Base-by-base conservation (phyloP, 176 grass and related monocot species). In the Oryza rufipogon region DNA sequence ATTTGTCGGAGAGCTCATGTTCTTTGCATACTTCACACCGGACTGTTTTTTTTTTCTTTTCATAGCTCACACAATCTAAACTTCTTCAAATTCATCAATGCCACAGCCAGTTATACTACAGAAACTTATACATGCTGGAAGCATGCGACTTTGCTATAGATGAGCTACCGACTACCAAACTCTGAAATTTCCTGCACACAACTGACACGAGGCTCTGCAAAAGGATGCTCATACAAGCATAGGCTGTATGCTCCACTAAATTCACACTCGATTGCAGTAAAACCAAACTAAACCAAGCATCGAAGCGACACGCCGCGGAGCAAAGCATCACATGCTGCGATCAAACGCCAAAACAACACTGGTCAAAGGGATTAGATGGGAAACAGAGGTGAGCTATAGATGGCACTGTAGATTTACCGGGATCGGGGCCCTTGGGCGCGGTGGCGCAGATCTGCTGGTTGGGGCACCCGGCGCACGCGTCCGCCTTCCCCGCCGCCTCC, bases 391-490 rank as follows among this genome's bases (percentile, higher is more conserved):
- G 41, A 8, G 20, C 15, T 65, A 9, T 25, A 14, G 33, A 33
- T 41, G 39, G 39, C 39, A 71, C 45, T 19, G 70, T 17, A 75
- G 30, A 60, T 1, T 41, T 83, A 96, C 91, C 94, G 44, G 94
- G 91, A 17, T 96, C 88, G 8, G 94, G 94, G 64, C 88, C 86
- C 83, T 91, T 93, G 33, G 91, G 94, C 17, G 86, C 84, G 7
- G 84, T 87, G 34, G 94, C 88, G 17, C 94, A 94, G 44, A 94
- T 81, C 81, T 97, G 75, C 81, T 97, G 89, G 85, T 94, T 97
- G 68, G 94, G 94, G 79, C 94, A 94, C 19, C 91, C 94, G 11
- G 94, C 85, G 80, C 94, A 97, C 4, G 77, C 66, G 61, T 94
- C 94, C 52, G 79, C 71, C 82, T 94, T 94, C 86, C 94, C 89